phyloP scores from a whole-genome alignment of 345 rosid genomes.

The Arabidopsis arenosa region DNA sequence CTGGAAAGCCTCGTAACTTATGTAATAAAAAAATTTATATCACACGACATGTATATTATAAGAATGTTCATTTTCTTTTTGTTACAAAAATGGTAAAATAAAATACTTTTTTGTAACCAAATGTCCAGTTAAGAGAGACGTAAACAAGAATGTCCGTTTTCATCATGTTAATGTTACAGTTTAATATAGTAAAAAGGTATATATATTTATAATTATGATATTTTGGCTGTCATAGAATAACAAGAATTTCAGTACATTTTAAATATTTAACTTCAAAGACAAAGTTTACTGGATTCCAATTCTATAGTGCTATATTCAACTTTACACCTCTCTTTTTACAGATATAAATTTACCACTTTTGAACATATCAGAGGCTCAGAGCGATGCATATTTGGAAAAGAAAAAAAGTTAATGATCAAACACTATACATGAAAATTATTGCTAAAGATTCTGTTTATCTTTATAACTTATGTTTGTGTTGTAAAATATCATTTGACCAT shows the following conservation, averaged over 20 bases:
- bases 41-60: neutral
- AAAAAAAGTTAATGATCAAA: neutral
- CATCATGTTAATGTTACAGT: neutral
- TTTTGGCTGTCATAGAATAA: neutral
- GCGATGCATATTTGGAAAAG: neutral
- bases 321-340: neutral
- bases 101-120: no score
- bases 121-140: no score
- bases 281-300: neutral
- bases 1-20: neutral
- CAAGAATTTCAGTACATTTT: neutral
- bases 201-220: no score
- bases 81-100: neutral
- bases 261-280: neutral
- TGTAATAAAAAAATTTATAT: neutral
- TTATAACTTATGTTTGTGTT: neutral
- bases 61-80: neutral
- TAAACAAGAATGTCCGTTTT: neutral
- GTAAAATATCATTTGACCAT: constrained; percentile 2
- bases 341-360: neutral
- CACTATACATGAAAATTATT: constrained; percentile 1
- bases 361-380: neutral
- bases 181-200: no score
- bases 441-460: neutral
- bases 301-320: neutral